phyloP scores from a whole-genome alignment of 1,139 yeast genomes.

The Pneumocystis murina region DNA sequence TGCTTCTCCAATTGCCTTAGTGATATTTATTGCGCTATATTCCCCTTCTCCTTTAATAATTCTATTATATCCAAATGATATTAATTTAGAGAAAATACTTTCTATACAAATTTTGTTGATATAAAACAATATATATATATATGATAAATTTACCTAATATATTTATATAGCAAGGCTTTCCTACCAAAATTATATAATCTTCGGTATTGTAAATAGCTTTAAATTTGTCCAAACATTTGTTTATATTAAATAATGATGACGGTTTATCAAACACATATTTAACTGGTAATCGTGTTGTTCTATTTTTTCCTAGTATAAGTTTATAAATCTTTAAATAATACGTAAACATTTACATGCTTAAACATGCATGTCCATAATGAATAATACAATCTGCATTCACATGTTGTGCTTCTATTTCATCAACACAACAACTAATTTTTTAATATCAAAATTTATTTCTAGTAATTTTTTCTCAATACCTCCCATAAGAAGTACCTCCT shows the following conservation, averaged over 20 bases:
- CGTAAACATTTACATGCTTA: conserved; percentile 44
- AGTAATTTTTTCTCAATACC: background rate
- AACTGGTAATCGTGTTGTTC: conserved; percentile 14
- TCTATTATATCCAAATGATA: background rate
- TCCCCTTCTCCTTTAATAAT: background rate
- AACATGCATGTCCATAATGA: conserved; percentile 91
- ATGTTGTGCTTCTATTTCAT: conserved; percentile 93
- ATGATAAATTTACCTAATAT: background rate
- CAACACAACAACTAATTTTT: conserved; percentile 62
- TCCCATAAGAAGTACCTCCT: conserved; percentile 90
- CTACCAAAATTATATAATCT: conserved; percentile 8
- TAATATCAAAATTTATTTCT: background rate
- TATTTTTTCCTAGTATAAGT: background rate
- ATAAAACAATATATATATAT: background rate
- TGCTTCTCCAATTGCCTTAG: background rate
- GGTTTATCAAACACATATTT: conserved; percentile 15
- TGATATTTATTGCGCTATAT: background rate
- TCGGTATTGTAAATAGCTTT: background rate
- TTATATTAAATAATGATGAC: conserved; percentile 9
- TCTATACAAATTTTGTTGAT: background rate
- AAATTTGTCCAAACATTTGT: conserved; percentile 4
- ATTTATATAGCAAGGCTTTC: conserved; percentile 2
- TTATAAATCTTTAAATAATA: background rate
- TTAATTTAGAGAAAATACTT: background rate
- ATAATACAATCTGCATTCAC: conserved; percentile 71